Evolutionary conservation across 2,329 filamentous ascomycete species (phyloP).

Genomic region (Cladobotryum mycophilum): DNA sequence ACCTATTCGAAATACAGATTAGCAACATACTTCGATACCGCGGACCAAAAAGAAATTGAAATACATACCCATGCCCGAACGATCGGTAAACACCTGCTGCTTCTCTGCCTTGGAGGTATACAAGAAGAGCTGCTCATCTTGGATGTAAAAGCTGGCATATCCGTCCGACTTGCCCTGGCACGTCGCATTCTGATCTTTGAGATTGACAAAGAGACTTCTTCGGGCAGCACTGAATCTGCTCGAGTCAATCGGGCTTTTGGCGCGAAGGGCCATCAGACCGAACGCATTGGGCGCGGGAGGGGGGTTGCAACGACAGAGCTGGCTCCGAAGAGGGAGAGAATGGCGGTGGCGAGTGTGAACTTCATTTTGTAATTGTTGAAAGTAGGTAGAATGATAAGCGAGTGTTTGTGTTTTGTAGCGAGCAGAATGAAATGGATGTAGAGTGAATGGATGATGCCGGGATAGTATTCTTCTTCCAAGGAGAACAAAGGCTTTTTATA

Average conservation of each 20-base stretch:
- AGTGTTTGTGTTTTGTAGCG: not conserved
- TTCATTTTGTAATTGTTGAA: not conserved
- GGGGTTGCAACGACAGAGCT: not conserved
- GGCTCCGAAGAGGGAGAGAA: slow-evolving; percentile 1
- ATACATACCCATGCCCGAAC: slow-evolving; percentile 50
- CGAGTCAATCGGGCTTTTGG: slow-evolving; percentile 44
- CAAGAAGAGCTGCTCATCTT: slow-evolving; percentile 41
- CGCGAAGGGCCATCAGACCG: slow-evolving; percentile 38
- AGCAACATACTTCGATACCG: not conserved
- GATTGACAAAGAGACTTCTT: slow-evolving; percentile 38
- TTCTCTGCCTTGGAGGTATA: slow-evolving; percentile 33
- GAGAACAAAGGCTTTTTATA: not conserved
- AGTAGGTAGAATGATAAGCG: too few species aligned
- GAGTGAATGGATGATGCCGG: not conserved
- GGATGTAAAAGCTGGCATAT: slow-evolving; percentile 45
- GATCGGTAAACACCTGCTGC: slow-evolving; percentile 49
- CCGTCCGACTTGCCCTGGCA: slow-evolving; percentile 38
- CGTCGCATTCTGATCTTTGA: slow-evolving; percentile 39
- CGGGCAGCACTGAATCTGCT: slow-evolving; percentile 37
- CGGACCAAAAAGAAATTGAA: not conserved
- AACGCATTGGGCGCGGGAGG: not conserved
- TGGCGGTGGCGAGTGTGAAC: not conserved
- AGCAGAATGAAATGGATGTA: not conserved
- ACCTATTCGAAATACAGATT: slow-evolving; percentile 26
- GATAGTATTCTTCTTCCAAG: not conserved